Conservation (phyloP, 2,329 filamentous ascomycete genomes). For the Trichoderma gracile region DNA sequence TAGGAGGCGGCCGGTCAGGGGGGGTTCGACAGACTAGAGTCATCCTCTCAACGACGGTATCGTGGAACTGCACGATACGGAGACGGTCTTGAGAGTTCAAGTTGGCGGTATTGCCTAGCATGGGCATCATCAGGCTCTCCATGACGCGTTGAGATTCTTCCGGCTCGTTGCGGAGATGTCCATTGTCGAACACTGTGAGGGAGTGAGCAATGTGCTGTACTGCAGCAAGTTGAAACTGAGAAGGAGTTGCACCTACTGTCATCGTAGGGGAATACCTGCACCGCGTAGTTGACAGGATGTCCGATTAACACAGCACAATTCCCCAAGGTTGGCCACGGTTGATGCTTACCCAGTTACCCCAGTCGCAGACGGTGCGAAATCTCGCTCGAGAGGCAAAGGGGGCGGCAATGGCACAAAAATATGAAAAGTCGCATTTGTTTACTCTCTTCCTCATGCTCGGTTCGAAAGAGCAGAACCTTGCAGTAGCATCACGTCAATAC, state of each 20-base stretch:
- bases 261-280: slow-evolving; percentile 31
- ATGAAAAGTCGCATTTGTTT: slow-evolving; percentile 31
- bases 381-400: slow-evolving; percentile 26
- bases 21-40: slow-evolving; percentile 11
- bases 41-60: slow-evolving; percentile 27
- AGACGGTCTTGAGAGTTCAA: background rate
- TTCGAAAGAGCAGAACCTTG: slow-evolving; percentile 28
- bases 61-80: slow-evolving; percentile 29
- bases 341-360: slow-evolving; percentile 33
- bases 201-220: no score
- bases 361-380: slow-evolving; percentile 31
- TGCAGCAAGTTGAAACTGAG: background rate
- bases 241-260: slow-evolving; percentile 25
- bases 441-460: slow-evolving; percentile 26
- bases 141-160: slow-evolving; percentile 27
- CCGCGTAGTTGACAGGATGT: no score
- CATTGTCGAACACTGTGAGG: slow-evolving; percentile 31
- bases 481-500: background rate
- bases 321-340: background rate
- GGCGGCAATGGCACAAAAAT: slow-evolving; percentile 31
- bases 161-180: slow-evolving; percentile 27
- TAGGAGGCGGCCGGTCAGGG: background rate
- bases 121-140: slow-evolving; percentile 29
- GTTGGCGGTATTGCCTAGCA: background rate
- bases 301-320: background rate